A percentile compares a stretch with the other conserved stretches of the same genome.
These are phyloP conservation scores for Cyclocybe cylindracea DNA, from an alignment of 768 basidiomycete species.

Conservation along the genomic window DNA sequence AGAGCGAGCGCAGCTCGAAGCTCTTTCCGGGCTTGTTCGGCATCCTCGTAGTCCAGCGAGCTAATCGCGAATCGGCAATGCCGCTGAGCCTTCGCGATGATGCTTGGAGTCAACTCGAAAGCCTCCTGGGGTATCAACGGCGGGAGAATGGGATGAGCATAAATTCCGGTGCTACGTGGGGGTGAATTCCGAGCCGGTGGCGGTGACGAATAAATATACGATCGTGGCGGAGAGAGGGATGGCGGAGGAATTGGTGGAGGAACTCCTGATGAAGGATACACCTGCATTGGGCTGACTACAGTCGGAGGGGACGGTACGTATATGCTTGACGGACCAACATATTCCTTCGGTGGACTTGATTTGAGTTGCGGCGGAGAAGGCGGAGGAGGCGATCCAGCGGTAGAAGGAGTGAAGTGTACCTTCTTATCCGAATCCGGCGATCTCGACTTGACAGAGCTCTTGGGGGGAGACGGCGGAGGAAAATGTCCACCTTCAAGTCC, in stretches of 20 bases:
- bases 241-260: slow-evolving; percentile 15
- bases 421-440: slow-evolving; percentile 40
- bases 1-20: slow-evolving; percentile 71
- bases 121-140: slow-evolving; percentile 21
- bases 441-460: slow-evolving; percentile 25
- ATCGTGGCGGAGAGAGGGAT: slow-evolving; percentile 17
- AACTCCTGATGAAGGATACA: background rate
- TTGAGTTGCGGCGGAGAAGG: slow-evolving; percentile 13
- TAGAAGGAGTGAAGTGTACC: slow-evolving; percentile 53
- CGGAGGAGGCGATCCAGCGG: slow-evolving; percentile 28
- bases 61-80: slow-evolving; percentile 93
- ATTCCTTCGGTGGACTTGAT: slow-evolving; percentile 18
- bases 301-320: slow-evolving; percentile 20
- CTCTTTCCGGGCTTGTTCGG: slow-evolving; percentile 83
- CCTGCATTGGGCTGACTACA: slow-evolving; percentile 2
- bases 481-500: slow-evolving; percentile 11
- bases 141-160: slow-evolving; percentile 10
- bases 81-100: slow-evolving; percentile 81
- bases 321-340: slow-evolving; percentile 21
- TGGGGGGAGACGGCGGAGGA: slow-evolving; percentile 17
- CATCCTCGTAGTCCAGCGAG: slow-evolving; percentile 95
- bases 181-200: slow-evolving; percentile 12
- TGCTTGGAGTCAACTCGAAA: slow-evolving; percentile 59
- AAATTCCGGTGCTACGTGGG: slow-evolving; percentile 3
- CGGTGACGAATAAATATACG: slow-evolving; percentile 20